These are phyloP conservation scores for Rhododendron mucronatum DNA, from an alignment of 148 eudicot species.

Conservation along the genomic window DNA sequence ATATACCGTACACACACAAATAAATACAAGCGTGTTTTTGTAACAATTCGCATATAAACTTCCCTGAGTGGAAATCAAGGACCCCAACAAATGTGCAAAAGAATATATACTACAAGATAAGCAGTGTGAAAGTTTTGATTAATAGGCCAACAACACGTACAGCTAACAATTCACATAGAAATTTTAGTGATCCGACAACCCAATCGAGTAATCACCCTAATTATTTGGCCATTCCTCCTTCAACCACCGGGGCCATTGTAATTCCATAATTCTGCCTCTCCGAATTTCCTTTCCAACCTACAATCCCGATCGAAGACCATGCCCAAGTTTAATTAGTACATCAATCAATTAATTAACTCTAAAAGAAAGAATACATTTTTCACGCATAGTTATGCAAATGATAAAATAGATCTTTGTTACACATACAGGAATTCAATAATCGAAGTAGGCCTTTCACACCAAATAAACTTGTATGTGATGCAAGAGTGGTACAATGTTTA, in stretches of 20 bases:
- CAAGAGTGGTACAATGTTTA: too few relatives aligned
- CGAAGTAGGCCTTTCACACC: too few relatives aligned
- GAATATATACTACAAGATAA: too few relatives aligned
- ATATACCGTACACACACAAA: too few relatives aligned
- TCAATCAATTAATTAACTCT: not conserved
- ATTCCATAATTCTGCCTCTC: not conserved
- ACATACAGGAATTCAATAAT: too few relatives aligned
- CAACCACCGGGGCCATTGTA: not conserved
- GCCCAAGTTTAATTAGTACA: not conserved
- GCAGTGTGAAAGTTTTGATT: too few relatives aligned
- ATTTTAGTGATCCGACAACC: not conserved
- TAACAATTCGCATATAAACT: too few relatives aligned
- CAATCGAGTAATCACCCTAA: not conserved
- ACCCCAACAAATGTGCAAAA: not conserved
- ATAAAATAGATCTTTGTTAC: too few relatives aligned
- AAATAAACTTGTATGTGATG: too few relatives aligned
- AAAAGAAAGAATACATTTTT: not conserved
- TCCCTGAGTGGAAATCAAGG: too few relatives aligned
- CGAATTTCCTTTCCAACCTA: not conserved
- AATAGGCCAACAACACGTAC: too few relatives aligned
- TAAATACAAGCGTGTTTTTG: too few relatives aligned
- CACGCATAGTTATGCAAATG: not conserved
- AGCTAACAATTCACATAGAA: not conserved
- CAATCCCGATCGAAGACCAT: not conserved
- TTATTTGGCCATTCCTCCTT: not conserved